Conservation (phyloP, 2,329 filamentous ascomycete genomes). For the Coniella lustricola region DNA sequence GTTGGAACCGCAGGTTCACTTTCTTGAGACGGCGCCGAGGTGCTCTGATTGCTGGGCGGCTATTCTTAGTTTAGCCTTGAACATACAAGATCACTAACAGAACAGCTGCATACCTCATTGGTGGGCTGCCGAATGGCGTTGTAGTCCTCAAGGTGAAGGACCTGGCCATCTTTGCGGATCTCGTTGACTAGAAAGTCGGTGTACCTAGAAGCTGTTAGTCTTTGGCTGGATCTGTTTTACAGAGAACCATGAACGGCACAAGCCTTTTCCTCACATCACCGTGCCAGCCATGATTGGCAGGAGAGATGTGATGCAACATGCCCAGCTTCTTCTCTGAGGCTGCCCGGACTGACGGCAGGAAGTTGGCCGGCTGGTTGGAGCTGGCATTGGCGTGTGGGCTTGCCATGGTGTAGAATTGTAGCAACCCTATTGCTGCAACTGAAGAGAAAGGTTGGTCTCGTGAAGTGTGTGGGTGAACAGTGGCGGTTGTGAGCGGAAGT, state of each 20-base stretch:
- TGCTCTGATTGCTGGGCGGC: slow-evolving; percentile 12
- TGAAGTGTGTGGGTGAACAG: no score
- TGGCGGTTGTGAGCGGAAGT: no score
- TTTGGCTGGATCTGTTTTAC: neutral
- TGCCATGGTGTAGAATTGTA: neutral
- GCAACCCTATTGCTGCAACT: neutral
- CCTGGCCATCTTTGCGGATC: slow-evolving; percentile 66
- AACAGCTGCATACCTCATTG: neutral
- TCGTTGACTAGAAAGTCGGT: slow-evolving; percentile 93
- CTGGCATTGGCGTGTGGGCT: neutral
- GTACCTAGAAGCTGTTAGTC: slow-evolving; percentile 45
- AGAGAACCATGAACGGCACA: slow-evolving; percentile 19
- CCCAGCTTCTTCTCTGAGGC: slow-evolving; percentile 31
- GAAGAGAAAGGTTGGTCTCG: no score
- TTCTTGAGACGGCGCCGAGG: slow-evolving; percentile 19
- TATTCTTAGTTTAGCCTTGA: no score
- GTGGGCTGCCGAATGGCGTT: slow-evolving; percentile 9
- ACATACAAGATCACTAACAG: neutral
- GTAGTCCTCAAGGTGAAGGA: slow-evolving; percentile 57
- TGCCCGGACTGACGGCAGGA: slow-evolving; percentile 20
- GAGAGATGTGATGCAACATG: slow-evolving; percentile 33
- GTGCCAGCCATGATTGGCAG: slow-evolving; percentile 33
- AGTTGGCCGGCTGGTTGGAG: slow-evolving; percentile 10
- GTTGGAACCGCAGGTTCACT: slow-evolving; percentile 10
- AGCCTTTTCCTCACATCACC: slow-evolving; percentile 40